These are phyloP conservation scores for Bretschneidera sinensis DNA, from an alignment of 345 rosid genomes.

Conservation along the genomic window DNA sequence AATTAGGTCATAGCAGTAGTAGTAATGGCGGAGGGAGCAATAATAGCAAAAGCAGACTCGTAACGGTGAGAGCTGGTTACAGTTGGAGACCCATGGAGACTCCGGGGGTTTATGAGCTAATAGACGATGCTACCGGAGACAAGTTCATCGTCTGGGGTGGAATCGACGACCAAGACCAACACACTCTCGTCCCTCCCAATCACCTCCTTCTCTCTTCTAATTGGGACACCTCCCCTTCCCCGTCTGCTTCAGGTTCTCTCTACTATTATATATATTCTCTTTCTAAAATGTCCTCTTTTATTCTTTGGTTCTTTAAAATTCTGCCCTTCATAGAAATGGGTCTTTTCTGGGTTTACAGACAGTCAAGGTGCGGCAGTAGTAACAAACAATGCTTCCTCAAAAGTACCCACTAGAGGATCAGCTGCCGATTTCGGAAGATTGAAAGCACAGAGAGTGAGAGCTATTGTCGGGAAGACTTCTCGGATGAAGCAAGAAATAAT, in stretches of 20 bases:
- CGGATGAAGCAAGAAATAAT: slow-evolving; percentile 27
- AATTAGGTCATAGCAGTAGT: no score
- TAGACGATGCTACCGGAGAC: slow-evolving; percentile 41
- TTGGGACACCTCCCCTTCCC: slow-evolving; percentile 21
- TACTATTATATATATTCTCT: neutral
- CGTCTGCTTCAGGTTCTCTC: slow-evolving; percentile 12
- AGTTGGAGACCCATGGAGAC: slow-evolving; percentile 37
- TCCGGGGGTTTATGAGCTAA: slow-evolving; percentile 31
- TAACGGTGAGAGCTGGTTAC: slow-evolving; percentile 23
- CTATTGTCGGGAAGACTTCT: slow-evolving; percentile 43
- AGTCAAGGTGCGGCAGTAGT: neutral
- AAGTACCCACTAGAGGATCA: slow-evolving; percentile 15
- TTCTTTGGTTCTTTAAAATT: no score
- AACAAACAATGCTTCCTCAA: slow-evolving; percentile 13
- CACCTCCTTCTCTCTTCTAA: slow-evolving; percentile 26
- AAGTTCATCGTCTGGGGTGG: slow-evolving; percentile 48
- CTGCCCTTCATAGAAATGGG: no score
- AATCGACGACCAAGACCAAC: slow-evolving; percentile 15
- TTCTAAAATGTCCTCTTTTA: no score
- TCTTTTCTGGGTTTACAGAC: no score
- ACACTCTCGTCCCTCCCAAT: slow-evolving; percentile 21
- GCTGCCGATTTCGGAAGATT: slow-evolving; percentile 44
- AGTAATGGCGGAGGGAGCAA: no score
- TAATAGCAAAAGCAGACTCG: slow-evolving; percentile 7
- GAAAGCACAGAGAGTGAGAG: slow-evolving; percentile 57